Evolutionary conservation across 2,329 filamentous ascomycete genomes (phyloP).

Genomic region (Fusarium sp.): DNA sequence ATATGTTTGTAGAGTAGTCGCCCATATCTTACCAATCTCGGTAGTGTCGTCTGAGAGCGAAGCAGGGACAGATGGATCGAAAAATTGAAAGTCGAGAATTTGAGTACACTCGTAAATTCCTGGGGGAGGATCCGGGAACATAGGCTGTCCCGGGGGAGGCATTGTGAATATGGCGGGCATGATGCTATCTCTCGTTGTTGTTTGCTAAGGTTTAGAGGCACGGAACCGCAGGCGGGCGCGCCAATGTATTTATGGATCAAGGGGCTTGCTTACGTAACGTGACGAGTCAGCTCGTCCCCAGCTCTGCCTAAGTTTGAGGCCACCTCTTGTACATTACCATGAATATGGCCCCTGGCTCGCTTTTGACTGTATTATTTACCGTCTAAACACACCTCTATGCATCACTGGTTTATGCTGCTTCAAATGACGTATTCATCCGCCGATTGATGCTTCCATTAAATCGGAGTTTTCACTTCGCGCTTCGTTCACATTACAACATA

Average conservation of each 20-base stretch:
- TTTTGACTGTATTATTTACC: too few relatives aligned
- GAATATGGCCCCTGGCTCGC: background rate
- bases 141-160: background rate
- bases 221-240: background rate
- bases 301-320: too few relatives aligned
- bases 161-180: background rate
- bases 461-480: too few relatives aligned
- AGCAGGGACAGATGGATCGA: background rate
- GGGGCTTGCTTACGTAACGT: background rate
- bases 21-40: conserved; percentile 19
- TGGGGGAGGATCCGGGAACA: too few relatives aligned
- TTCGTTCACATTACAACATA: too few relatives aligned
- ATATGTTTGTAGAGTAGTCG: conserved; percentile 19
- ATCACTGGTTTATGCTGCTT: too few relatives aligned
- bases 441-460: too few relatives aligned
- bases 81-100: conserved; percentile 11
- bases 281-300: background rate
- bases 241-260: background rate
- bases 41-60: conserved; percentile 18
- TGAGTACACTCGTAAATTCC: conserved; percentile 22
- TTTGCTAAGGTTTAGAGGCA: background rate
- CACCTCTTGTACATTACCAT: too few relatives aligned
- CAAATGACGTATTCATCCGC: too few relatives aligned
- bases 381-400: too few relatives aligned
- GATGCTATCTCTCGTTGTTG: too few relatives aligned